A percentile compares a stretch with the other conserved stretches of the same genome.
These are phyloP conservation scores for Epichloe elymi DNA, from an alignment of 2,329 filamentous ascomycete species.

Conservation along the genomic window DNA sequence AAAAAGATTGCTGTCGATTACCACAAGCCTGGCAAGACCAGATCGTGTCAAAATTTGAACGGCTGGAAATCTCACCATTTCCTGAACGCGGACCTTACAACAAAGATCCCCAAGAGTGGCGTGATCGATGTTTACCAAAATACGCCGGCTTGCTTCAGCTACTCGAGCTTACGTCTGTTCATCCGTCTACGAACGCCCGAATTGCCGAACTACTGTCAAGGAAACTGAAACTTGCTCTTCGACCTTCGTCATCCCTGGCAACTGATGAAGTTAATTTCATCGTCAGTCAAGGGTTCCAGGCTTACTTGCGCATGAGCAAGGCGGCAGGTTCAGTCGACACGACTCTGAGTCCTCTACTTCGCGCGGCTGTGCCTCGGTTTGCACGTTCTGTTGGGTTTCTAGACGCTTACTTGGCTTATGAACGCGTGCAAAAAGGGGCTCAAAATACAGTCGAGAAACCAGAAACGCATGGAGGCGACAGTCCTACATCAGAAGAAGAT, in stretches of 20 bases:
- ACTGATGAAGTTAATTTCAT: conserved; percentile 60
- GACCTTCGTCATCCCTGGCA: conserved; percentile 43
- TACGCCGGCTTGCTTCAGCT: conserved; percentile 55
- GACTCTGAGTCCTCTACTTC: conserved; percentile 51
- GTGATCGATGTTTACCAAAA: conserved; percentile 50
- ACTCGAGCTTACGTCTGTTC: conserved; percentile 46
- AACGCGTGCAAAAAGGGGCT: conserved; percentile 20
- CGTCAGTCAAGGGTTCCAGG: conserved; percentile 59
- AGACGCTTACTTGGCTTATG: conserved; percentile 46
- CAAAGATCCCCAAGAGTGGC: conserved; percentile 48
- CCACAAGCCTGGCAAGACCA: conserved; percentile 61
- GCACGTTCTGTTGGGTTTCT: conserved; percentile 53
- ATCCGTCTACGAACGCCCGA: conserved; percentile 52
- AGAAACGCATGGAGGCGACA: conserved; percentile 29
- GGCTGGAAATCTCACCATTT: conserved; percentile 49
- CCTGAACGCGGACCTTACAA: conserved; percentile 50
- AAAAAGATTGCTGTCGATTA: conserved; percentile 41
- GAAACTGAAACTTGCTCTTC: conserved; percentile 52
- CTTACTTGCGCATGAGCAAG: conserved; percentile 54
- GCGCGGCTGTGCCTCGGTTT: conserved; percentile 52
- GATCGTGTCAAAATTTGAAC: conserved; percentile 57
- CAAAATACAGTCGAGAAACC: conserved; percentile 9
- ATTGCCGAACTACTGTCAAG: conserved; percentile 52
- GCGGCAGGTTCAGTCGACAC: conserved; percentile 44
- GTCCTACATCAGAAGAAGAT: conserved; percentile 35